Percentiles rank a stretch among this genome's conserved stretches.
These are phyloP conservation scores for Cladosporium sp. DNA, from an alignment of 2,329 filamentous ascomycete genomes.

Conservation along the genomic window DNA sequence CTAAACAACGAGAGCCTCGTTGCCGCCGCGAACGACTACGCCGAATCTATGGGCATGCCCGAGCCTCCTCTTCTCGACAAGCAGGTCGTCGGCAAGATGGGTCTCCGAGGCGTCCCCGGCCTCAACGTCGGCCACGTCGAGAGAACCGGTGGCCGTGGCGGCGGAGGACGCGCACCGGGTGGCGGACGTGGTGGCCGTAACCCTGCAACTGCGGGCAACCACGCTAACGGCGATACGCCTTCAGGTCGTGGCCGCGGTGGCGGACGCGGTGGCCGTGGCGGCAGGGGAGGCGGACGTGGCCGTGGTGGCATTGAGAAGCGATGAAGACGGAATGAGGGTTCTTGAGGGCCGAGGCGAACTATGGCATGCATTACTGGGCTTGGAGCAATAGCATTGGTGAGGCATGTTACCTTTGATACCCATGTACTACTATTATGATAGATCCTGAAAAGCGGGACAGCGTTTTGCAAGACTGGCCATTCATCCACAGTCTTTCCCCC, in stretches of 20 bases:
- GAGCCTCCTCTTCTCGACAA: constrained; percentile 49
- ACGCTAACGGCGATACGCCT: constrained; percentile 12
- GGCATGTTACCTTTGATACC: constrained; percentile 20
- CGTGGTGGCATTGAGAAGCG: constrained; percentile 21
- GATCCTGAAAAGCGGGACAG: not conserved
- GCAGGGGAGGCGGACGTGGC: constrained; percentile 19
- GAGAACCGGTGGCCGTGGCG: constrained; percentile 7
- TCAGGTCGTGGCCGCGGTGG: constrained; percentile 8
- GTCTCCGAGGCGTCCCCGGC: constrained; percentile 47
- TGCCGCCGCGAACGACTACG: constrained; percentile 46
- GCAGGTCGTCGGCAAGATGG: constrained; percentile 50
- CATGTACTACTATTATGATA: constrained; percentile 17
- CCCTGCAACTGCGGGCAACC: not conserved
- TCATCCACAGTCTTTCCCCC: no score
- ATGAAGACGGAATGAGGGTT: not conserved
- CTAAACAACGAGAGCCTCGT: constrained; percentile 43
- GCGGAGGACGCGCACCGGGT: constrained; percentile 3
- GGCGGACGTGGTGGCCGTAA: constrained; percentile 2
- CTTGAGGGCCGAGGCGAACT: not conserved
- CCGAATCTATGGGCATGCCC: constrained; percentile 45
- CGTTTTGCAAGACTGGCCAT: not conserved
- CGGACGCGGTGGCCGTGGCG: constrained; percentile 20
- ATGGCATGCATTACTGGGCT: constrained; percentile 4
- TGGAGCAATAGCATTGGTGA: constrained; percentile 7
- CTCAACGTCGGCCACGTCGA: constrained; percentile 34